Conservation (phyloP, 768 basidiomycete species). For the Mycena vulgaris region DNA sequence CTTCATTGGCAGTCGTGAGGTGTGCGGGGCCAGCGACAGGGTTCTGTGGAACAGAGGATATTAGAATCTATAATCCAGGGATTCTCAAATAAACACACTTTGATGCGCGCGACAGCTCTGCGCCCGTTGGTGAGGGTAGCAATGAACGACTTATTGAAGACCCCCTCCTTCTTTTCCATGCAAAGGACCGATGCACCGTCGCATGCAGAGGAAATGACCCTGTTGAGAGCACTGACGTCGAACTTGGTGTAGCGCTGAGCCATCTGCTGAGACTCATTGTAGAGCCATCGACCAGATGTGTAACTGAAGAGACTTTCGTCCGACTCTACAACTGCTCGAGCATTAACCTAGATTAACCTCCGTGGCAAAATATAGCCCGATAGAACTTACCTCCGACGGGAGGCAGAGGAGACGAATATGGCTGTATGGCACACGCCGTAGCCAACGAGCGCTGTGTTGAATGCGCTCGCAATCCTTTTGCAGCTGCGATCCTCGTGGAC, state of each 20-base stretch:
- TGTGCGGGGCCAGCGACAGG: conserved; percentile 46
- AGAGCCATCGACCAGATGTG: conserved; percentile 5
- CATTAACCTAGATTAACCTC: neutral
- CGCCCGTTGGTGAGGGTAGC: conserved; percentile 4
- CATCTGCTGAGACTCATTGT: conserved; percentile 1
- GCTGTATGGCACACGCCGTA: conserved; percentile 1
- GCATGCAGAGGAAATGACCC: neutral
- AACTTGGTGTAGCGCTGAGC: conserved; percentile 8
- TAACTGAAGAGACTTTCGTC: neutral
- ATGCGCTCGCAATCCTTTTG: neutral
- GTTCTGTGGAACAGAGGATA: neutral
- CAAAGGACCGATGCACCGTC: neutral
- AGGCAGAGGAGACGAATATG: neutral
- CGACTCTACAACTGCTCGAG: neutral
- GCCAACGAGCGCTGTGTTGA: conserved; percentile 2
- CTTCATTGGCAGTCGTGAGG: conserved; percentile 53
- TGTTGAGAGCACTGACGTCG: neutral
- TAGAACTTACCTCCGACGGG: neutral
- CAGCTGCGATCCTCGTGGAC: neutral
- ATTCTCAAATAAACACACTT: neutral
- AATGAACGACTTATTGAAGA: conserved; percentile 4
- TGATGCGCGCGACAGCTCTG: neutral
- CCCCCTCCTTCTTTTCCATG: conserved; percentile 3
- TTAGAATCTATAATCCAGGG: neutral
- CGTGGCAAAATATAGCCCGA: neutral